Percentiles rank a stretch among this genome's conserved stretches.
Conservation (phyloP, 176 grass and related monocot genomes). For the Echinochloa phyllopogon region DNA sequence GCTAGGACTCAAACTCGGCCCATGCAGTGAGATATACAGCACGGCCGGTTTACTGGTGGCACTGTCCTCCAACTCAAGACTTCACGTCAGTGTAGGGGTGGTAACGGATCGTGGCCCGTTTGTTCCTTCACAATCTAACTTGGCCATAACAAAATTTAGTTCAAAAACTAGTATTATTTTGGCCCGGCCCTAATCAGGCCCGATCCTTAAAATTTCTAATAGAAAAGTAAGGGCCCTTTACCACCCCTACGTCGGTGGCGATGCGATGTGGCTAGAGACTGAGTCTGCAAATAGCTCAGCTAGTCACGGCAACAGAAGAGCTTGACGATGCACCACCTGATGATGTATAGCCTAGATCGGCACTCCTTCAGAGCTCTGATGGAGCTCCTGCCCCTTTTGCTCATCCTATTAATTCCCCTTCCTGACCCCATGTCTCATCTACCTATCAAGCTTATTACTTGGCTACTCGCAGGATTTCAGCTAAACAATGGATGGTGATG, state of each 20-base stretch:
- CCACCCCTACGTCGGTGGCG: no score
- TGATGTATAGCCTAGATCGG: constrained; percentile 27
- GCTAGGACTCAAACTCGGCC: background rate
- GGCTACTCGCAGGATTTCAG: background rate
- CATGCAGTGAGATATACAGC: no score
- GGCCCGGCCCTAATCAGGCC: no score
- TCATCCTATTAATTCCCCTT: background rate
- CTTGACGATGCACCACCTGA: constrained; percentile 35
- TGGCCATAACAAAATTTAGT: no score
- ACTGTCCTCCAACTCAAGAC: background rate
- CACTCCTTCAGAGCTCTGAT: constrained; percentile 21
- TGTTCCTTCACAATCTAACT: no score
- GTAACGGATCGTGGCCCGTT: no score
- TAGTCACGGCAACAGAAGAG: constrained; percentile 31
- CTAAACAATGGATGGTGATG: background rate
- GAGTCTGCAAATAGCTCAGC: background rate
- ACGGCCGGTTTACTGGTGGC: background rate
- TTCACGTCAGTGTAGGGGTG: background rate
- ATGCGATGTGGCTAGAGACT: background rate
- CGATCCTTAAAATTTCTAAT: no score
- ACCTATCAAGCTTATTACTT: background rate
- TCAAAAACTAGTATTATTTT: no score
- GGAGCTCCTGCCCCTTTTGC: background rate
- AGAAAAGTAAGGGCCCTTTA: no score
- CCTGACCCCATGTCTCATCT: background rate